Base-by-base conservation (phyloP, 2,329 filamentous ascomycete genomes). In the Colletotrichum destructivum region DNA sequence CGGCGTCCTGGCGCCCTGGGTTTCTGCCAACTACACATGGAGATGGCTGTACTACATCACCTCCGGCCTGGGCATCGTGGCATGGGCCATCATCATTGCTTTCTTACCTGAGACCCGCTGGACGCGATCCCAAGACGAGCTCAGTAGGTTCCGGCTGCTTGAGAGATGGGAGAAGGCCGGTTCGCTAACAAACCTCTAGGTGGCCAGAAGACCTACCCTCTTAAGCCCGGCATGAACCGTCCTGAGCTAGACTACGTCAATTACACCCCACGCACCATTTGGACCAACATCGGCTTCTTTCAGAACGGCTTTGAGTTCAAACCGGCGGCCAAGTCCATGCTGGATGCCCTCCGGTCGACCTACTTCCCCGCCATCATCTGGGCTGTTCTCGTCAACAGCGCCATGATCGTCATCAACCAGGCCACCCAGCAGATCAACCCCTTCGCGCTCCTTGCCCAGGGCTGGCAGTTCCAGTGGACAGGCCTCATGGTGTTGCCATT, bases 81-180 rank as follows among this genome's bases (percentile, higher is more conserved):
- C 81, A 2, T 83, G 81, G 81, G 61, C 81, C 4, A 52, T 76
- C 21, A 66, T 82, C 12, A 74, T 82, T 7, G 63, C 73, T 3
- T 77, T 79, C 23, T 70, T 83, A 2, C 81, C 81, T 2, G 81
- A 83, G 74, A 82, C 81, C 0, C 75, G 79, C 4, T 81, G 77
- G 77, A 76, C 71, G 0, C 75, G 81, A 15, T 78, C 79, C 1
- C 72, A 70, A 11, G 76, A 78, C 5, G 78, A 80, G 66, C 75
- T 82, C 5, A 77, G 79, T 75, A 67, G 5, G 69, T 31, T 0
- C 13, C 3, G 1, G 12, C 6, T 47, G 0, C 31, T 15, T 21
- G 0, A 35, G 38, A 16, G 8, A 7, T 18, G 1, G 2, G 3
- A 3, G 23, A 1, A 15, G 1, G 4, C 4, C 16, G 7, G n/a